Conservation (phyloP, 225 moss, liverwort and hornwort genomes). For the Rhytidiadelphus loreus region DNA sequence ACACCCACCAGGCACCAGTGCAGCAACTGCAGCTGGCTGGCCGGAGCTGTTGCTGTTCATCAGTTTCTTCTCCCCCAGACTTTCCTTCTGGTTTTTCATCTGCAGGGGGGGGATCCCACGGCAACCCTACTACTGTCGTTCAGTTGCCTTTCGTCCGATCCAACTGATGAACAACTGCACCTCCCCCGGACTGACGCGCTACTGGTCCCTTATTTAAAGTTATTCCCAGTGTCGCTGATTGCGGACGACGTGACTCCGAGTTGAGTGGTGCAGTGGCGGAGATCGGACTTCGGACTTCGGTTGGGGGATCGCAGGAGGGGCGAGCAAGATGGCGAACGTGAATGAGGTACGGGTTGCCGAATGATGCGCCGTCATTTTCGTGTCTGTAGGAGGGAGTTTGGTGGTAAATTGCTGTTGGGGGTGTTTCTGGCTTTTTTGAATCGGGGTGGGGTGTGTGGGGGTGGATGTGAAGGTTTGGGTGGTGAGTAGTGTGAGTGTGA, state of each 20-base stretch:
- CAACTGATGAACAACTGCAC: neutral
- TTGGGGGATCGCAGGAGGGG: neutral
- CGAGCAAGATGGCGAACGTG: conserved; percentile 24
- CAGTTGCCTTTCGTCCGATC: neutral
- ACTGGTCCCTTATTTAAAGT: neutral
- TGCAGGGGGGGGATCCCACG: neutral
- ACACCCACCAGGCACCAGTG: neutral
- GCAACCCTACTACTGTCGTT: neutral
- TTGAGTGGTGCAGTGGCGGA: neutral
- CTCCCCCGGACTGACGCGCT: neutral
- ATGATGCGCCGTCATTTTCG: neutral
- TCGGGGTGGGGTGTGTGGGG: neutral
- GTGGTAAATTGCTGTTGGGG: neutral
- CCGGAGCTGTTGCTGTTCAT: neutral
- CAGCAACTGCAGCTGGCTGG: neutral
- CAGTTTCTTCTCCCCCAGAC: neutral
- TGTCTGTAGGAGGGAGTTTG: neutral
- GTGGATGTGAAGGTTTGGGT: neutral
- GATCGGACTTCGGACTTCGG: neutral
- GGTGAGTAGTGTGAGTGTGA: neutral
- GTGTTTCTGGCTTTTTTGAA: neutral
- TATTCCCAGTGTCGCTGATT: neutral
- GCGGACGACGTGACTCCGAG: neutral
- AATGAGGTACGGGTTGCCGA: conserved; percentile 3
- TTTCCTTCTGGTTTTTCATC: neutral